Evolutionary conservation across 768 basidiomycete species (phyloP).

Genomic region (Tricholoma sp.): DNA sequence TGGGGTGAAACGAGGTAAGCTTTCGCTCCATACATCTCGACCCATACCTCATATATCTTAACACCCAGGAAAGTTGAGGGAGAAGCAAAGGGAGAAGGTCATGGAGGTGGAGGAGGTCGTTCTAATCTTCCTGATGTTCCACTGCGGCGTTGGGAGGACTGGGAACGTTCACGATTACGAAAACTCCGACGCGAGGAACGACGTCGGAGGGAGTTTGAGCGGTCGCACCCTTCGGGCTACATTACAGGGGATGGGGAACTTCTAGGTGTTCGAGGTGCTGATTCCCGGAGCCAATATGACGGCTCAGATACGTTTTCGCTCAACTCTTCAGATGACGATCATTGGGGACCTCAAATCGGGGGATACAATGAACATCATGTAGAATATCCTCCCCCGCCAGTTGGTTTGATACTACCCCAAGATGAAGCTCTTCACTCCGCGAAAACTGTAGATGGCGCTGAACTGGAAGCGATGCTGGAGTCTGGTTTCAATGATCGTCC

Average conservation of each 20-base stretch:
- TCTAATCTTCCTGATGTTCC: slow-evolving; percentile 65
- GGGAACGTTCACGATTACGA: slow-evolving; percentile 92
- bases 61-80: slow-evolving; percentile 85
- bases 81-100: slow-evolving; percentile 74
- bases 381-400: slow-evolving; percentile 81
- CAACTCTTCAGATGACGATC: slow-evolving; percentile 87
- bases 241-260: slow-evolving; percentile 57
- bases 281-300: slow-evolving; percentile 61
- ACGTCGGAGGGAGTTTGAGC: slow-evolving; percentile 76
- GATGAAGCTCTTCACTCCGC: slow-evolving; percentile 30
- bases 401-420: slow-evolving; percentile 51
- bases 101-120: slow-evolving; percentile 59
- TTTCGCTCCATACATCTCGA: not conserved
- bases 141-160: slow-evolving; percentile 97
- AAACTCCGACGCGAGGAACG: slow-evolving; percentile 87
- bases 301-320: slow-evolving; percentile 80
- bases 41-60: slow-evolving; percentile 11
- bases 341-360: slow-evolving; percentile 94
- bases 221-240: slow-evolving; percentile 67
- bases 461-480: slow-evolving; percentile 92
- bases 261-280: slow-evolving; percentile 46
- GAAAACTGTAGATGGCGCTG: slow-evolving; percentile 58
- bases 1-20: slow-evolving; percentile 97
- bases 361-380: slow-evolving; percentile 85
- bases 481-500: slow-evolving; percentile 78